Conservation (phyloP, 108 stramenopile genomes). For the Skeletonema grethae region DNA sequence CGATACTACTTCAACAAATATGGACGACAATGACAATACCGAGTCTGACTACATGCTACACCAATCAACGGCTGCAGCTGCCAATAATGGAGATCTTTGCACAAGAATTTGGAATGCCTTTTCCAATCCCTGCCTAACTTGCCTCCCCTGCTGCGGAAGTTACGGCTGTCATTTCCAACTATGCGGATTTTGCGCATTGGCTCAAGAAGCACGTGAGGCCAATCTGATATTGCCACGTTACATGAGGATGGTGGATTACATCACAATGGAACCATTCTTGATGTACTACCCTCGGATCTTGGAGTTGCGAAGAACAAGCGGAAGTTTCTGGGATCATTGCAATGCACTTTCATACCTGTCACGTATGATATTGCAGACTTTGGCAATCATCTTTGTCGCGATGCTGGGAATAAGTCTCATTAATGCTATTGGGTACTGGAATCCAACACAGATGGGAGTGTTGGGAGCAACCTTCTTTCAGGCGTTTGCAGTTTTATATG, state of each 20-base stretch:
- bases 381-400: slow-evolving; percentile 24
- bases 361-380: slow-evolving; percentile 28
- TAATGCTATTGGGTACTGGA: slow-evolving; percentile 26
- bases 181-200: slow-evolving; percentile 77
- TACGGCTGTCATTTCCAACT: slow-evolving; percentile 60
- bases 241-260: slow-evolving; percentile 68
- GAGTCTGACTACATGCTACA: slow-evolving; percentile 1
- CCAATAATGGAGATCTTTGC: slow-evolving; percentile 35
- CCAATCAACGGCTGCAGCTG: background rate
- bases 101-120: slow-evolving; percentile 45
- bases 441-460: slow-evolving; percentile 38
- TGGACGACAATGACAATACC: background rate
- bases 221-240: slow-evolving; percentile 53
- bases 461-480: slow-evolving; percentile 63
- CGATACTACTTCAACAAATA: background rate
- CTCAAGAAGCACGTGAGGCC: slow-evolving; percentile 82
- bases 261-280: slow-evolving; percentile 76
- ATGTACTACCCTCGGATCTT: slow-evolving; percentile 64
- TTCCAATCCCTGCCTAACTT: slow-evolving; percentile 26
- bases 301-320: slow-evolving; percentile 12
- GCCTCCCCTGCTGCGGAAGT: slow-evolving; percentile 36
- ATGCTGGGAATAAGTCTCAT: slow-evolving; percentile 41
- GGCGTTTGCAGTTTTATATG: slow-evolving; percentile 52
- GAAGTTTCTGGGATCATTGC: slow-evolving; percentile 36
- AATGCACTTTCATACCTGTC: slow-evolving; percentile 45